Conservation (phyloP, 495 filamentous ascomycete genomes). For the Penicillium lagena region DNA sequence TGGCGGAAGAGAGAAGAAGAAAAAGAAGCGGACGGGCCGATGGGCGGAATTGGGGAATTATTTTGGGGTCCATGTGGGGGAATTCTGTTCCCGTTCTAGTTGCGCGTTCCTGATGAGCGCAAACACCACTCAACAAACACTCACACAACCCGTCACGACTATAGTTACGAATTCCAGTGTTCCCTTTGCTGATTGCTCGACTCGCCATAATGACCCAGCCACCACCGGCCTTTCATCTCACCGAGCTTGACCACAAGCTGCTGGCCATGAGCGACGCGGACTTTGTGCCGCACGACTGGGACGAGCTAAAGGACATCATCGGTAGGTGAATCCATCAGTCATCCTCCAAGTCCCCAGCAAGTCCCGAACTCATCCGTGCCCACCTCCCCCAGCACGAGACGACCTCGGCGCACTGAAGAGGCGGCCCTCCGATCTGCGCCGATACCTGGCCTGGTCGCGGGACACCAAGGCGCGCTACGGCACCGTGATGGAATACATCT, state of each 20-base stretch:
- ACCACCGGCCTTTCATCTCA: conserved; percentile 52
- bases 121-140: too few species aligned
- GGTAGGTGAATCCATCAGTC: conserved; percentile 36
- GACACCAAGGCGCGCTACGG: conserved; percentile 68
- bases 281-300: conserved; percentile 62
- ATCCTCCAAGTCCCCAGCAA: conserved; percentile 3
- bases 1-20: conserved; percentile 1
- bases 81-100: neutral
- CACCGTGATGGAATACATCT: conserved; percentile 68
- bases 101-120: neutral
- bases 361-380: conserved; percentile 2
- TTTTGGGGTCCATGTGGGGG: too few species aligned
- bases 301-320: conserved; percentile 59
- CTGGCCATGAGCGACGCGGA: conserved; percentile 66
- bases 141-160: too few species aligned
- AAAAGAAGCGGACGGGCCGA: neutral
- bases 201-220: conserved; percentile 2
- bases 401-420: conserved; percentile 71
- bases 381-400: conserved; percentile 49
- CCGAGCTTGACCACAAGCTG: conserved; percentile 57
- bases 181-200: too few species aligned
- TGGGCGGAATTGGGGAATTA: too few species aligned
- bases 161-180: too few species aligned
- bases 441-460: conserved; percentile 75
- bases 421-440: conserved; percentile 73